Conservation (phyloP, 225 moss, liverwort and hornwort species). For the Physcomitrellopsis africana region DNA sequence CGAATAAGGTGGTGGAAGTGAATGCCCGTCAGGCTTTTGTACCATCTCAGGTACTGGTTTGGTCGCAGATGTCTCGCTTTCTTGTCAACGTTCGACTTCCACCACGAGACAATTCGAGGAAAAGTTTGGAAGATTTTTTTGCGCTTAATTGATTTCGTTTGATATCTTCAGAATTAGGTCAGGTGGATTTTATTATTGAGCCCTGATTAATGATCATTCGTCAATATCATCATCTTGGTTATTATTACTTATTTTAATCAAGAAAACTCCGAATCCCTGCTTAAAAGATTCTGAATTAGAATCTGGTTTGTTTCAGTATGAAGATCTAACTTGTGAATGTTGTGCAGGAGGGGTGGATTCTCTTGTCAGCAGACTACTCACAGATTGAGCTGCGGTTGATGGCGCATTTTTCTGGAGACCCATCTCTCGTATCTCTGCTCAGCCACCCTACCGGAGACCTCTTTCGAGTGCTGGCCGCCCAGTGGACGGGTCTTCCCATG, state of each 20-base stretch:
- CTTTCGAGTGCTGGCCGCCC: conserved; percentile 78
- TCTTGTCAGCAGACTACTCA: conserved; percentile 95
- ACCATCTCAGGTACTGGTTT: conserved; percentile 73
- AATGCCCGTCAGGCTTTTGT: conserved; percentile 82
- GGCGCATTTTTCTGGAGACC: conserved; percentile 95
- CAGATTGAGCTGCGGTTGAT: conserved; percentile 92
- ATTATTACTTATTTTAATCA: background rate
- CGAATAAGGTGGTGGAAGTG: conserved; percentile 56
- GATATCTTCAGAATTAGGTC: background rate
- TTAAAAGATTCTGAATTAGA: background rate
- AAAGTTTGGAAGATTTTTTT: background rate
- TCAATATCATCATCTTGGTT: conserved; percentile 1
- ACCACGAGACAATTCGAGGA: background rate
- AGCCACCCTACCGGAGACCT: conserved; percentile 85
- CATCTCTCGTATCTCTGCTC: conserved; percentile 73
- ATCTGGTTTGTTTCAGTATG: conserved; percentile 6
- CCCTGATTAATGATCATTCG: background rate
- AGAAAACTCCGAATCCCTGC: conserved; percentile 11
- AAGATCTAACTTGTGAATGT: conserved; percentile 19
- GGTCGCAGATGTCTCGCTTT: background rate
- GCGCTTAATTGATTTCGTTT: background rate
- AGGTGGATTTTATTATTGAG: background rate
- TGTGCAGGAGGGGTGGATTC: conserved; percentile 83
- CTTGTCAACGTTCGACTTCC: background rate
- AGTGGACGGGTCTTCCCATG: conserved; percentile 83